These are phyloP conservation scores for Nicotiana otophora DNA, from an alignment of 257 asterid genomes.

Conservation along the genomic window DNA sequence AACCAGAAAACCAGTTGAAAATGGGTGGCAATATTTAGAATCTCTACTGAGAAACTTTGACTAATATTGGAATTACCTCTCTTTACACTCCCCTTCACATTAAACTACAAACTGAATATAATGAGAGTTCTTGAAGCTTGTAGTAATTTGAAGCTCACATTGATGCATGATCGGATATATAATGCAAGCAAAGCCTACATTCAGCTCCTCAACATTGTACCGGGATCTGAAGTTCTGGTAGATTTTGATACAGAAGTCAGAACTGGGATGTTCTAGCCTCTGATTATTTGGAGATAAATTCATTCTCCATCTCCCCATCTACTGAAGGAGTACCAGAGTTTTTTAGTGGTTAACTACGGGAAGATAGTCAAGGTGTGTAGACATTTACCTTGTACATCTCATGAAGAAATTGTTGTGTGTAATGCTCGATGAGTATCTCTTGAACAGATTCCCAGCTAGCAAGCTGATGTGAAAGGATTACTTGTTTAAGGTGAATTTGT, in stretches of 20 bases:
- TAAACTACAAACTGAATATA: background rate
- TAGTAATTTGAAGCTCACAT: background rate
- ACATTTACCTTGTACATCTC: constrained; percentile 89
- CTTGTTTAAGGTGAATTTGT: constrained; percentile 72
- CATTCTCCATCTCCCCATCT: background rate
- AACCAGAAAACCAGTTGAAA: background rate
- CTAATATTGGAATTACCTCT: background rate
- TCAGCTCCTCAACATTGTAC: background rate
- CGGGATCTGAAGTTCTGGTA: background rate
- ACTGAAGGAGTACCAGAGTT: background rate
- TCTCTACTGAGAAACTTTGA: background rate
- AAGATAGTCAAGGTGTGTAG: background rate
- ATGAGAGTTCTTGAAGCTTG: background rate
- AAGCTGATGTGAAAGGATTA: constrained; percentile 79
- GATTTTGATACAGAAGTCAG: background rate
- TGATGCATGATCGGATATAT: background rate
- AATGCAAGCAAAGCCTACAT: background rate
- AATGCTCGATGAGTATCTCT: constrained; percentile 80
- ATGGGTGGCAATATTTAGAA: background rate
- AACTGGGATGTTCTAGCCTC: background rate
- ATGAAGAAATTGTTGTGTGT: constrained; percentile 81
- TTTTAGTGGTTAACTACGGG: background rate
- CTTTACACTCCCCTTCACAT: background rate
- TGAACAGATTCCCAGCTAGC: constrained; percentile 95
- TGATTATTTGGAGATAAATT: constrained; percentile 1